phyloP scores from a whole-genome alignment of 2,329 filamentous ascomycete species.

The Clonostachys rhizophaga region DNA sequence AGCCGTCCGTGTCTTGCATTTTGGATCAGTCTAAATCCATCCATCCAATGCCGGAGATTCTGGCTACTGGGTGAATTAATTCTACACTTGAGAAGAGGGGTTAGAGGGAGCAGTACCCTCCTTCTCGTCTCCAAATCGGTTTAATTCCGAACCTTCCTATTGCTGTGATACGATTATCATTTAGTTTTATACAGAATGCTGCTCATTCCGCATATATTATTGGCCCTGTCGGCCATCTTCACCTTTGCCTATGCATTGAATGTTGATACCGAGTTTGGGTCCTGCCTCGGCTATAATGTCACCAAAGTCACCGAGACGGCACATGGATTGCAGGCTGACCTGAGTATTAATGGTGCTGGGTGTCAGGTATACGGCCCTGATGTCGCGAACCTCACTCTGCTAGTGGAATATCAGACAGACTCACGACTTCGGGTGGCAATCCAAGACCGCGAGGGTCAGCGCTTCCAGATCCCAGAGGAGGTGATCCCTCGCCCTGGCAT shows the following conservation, averaged over 20 bases:
- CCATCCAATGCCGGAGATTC: too few species aligned
- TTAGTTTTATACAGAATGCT: too few species aligned
- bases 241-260: conserved; percentile 29
- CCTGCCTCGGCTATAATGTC: conserved; percentile 61
- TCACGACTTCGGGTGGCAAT: conserved; percentile 65
- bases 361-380: conserved; percentile 6
- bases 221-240: conserved; percentile 6
- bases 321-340: conserved; percentile 39
- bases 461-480: conserved; percentile 66
- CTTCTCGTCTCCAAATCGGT: too few species aligned
- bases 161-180: too few species aligned
- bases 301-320: conserved; percentile 44
- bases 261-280: background rate
- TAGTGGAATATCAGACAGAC: conserved; percentile 63
- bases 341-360: background rate
- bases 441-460: conserved; percentile 56
- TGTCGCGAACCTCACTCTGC: conserved; percentile 31
- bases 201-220: too few species aligned
- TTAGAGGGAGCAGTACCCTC: too few species aligned
- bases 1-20: too few species aligned
- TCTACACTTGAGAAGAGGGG: too few species aligned
- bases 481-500: conserved; percentile 52
- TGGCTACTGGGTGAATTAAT: too few species aligned
- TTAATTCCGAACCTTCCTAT: too few species aligned
- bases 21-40: too few species aligned